Evolutionary conservation across 2,329 filamentous ascomycete genomes (phyloP), one percentile per base, ranked within the genome.

Genomic region (Neofusicoccum laricinum): DNA sequence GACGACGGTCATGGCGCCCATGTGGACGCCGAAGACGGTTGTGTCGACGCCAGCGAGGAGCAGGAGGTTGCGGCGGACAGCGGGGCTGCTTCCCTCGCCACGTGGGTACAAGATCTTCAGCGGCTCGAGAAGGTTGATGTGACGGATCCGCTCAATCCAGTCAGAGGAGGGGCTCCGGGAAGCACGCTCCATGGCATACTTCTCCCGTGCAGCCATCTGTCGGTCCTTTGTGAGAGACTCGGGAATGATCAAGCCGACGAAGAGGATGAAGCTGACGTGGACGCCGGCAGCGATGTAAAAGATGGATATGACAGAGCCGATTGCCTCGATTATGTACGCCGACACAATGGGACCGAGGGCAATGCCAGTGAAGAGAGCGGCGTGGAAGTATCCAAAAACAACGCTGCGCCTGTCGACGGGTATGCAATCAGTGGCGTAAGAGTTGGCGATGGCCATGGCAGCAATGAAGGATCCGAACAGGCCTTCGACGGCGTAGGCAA

Each of bases 341-440:
- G 93, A 90, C 21, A 96, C 72, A 2, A 96, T 83, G 7, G 95
- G 95, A 0, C 95, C 95, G 36, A 94, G 78, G 0, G 95, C 94
- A 50, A 98, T 86, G n/a, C 95, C 95, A 1, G 86, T 84, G 76
- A 97, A 98, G 8, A 99, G 82, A 69, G 90, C 93, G 11, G 92
- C 93, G 71, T 98, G 92, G 70, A 98, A 89, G 73, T 93, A 94
- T 6, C 92, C 93, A 75, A 98, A 95, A 4, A 88, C 87, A 7
- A 96, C 90, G 66, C 90, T 91, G 19, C 95, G 88, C 71, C 86
- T 87, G 34, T 90, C 89, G 0, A 93, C 91, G 3, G 90, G 82
- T 0, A 93, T 94, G 76, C 92, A 97, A 76, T 99, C 95, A 45
- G 92, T 89, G 12, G 91, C 89, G 76, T 98, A 99, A 0, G 94